Evolutionary conservation across 1,284 basidiomycete species (phyloP), one percentile per base, ranked within the genome.

Genomic region (Fistulina hepatica): DNA sequence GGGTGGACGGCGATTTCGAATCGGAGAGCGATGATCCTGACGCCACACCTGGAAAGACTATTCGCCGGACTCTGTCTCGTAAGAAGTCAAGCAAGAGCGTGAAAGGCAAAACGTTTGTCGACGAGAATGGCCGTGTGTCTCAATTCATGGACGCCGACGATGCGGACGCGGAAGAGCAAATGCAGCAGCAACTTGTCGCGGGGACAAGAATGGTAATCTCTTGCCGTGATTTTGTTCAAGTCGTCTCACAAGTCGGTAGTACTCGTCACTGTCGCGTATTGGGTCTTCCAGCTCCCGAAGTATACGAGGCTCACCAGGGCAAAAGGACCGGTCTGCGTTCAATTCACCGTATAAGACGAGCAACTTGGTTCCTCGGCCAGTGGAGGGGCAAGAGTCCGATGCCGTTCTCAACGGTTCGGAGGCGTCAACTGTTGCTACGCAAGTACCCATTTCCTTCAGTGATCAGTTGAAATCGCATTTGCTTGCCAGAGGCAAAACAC

Each of bases 101-200:
- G 13, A 52, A 53, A 10, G 52, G 51, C 12, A 64, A 64, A 39
- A 48, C 54, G 7, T 56, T 55, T 6, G 67, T 60, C 41, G 71
- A 69, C 32, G 64, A 67, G 43, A 65, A 59, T 48, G 72, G 73
- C 15, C 72, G 72, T 7, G 66, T 71, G 1, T 90, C 85, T 5
- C 90, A 92, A 51, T 93, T 93, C 52, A 79, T 86, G 74, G 89
- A 92, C 54, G 90, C 89, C 5, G 84, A 91, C 46, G 90, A 92
- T 43, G 82, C 79, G n/a, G 69, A 79, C 43, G 86, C 84, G 4
- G 73, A 83, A 46, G 78, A 81, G 47, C 85, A 91, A 53, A 81
- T 92, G 34, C 82, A 90, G 51, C 76, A 82, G 45, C 81, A 84
- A 44, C 58, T 93, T 30, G 81, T 73, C 23, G 77, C 76, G 36